Evolutionary conservation across 164 flowering plant genomes (phyloP), one percentile per base, ranked within the genome.

Genomic region (Vitis rupestris): DNA sequence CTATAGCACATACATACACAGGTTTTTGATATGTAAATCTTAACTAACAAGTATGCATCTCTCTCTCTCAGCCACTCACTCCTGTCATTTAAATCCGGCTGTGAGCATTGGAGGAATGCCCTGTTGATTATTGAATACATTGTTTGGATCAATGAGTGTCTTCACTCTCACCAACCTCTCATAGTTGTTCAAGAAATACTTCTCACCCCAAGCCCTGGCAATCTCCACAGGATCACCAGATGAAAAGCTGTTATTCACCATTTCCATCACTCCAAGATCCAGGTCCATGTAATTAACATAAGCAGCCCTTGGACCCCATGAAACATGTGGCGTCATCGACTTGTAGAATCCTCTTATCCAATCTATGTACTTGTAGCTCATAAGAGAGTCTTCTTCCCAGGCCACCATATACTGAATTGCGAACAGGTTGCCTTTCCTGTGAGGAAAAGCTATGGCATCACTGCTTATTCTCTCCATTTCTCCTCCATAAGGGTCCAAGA

Each of bases 141-240:
- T 81, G 16, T 63, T 19, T 0, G 86, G 91, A 72, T 87, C 91
- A 12, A 85, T 75, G 9, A 48, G 10, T 2, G 83, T 83, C 71
- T 87, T 87, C 4, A 78, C 83, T 65, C 52, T 70, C 16, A 87
- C 91, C 79, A 87, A 62, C 16, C 83, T 72, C 12, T 87, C 85
- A 50, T 71, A 87, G 70, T 85, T 85, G 15, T 68, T 73, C 73
- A 84, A 67, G 70, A 87, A 87, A 74, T 87, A 87, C 76, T 78
- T 87, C 74, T 84, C 87, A 54, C 91, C 91, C 91, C 91, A 87
- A 65, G 17, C 71, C 63, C 85, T 84, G 1, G 85, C 81, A 52
- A 16, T 59, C 71, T 82, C 86, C 23, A 84, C 87, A 29, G 58
- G 72, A 68, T 80, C 82, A 9, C 56, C 61, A 29, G 31, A 8